These are phyloP conservation scores for Globisporangium perplexum DNA, from an alignment of 352 stramenopile genomes.

Conservation along the genomic window DNA sequence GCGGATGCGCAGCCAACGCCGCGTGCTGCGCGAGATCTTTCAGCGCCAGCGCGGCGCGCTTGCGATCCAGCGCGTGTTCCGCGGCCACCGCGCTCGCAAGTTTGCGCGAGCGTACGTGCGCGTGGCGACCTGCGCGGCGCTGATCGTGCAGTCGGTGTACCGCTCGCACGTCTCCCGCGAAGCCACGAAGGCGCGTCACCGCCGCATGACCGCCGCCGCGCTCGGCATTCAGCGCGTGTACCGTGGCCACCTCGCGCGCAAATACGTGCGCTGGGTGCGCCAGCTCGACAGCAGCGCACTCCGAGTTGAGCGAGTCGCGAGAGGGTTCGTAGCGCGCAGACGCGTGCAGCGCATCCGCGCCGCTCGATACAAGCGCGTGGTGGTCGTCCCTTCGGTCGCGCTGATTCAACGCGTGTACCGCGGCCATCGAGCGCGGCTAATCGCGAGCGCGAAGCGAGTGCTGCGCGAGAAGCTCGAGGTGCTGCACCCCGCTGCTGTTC, in stretches of 20 bases:
- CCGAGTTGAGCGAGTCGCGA: slow-evolving; percentile 37
- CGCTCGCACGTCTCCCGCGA: slow-evolving; percentile 41
- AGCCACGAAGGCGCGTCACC: slow-evolving; percentile 24
- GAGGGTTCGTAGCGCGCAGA: slow-evolving; percentile 52
- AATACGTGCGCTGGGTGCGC: slow-evolving; percentile 34
- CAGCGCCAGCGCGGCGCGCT: slow-evolving; percentile 36
- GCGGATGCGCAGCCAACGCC: slow-evolving; percentile 40
- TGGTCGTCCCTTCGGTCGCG: slow-evolving; percentile 37
- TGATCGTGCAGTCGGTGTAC: slow-evolving; percentile 69
- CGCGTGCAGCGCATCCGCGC: slow-evolving; percentile 34
- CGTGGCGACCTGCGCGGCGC: slow-evolving; percentile 41
- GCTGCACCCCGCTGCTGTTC: slow-evolving; percentile 39
- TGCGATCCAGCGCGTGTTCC: slow-evolving; percentile 54
- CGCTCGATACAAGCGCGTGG: slow-evolving; percentile 31
- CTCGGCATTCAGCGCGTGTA: slow-evolving; percentile 49
- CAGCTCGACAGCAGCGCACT: slow-evolving; percentile 39
- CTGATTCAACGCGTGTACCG: slow-evolving; percentile 56
- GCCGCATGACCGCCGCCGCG: slow-evolving; percentile 21
- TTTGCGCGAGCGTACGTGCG: slow-evolving; percentile 43
- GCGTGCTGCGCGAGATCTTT: slow-evolving; percentile 35
- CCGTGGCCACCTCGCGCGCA: slow-evolving; percentile 36
- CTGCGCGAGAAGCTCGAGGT: slow-evolving; percentile 26
- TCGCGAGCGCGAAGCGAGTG: slow-evolving; percentile 23
- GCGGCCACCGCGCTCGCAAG: slow-evolving; percentile 38
- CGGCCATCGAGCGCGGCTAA: slow-evolving; percentile 28